Percentiles rank a stretch among this genome's conserved stretches.
Evolutionary conservation across 768 basidiomycete species (phyloP).

Genomic region (Antrodiella citrinella): DNA sequence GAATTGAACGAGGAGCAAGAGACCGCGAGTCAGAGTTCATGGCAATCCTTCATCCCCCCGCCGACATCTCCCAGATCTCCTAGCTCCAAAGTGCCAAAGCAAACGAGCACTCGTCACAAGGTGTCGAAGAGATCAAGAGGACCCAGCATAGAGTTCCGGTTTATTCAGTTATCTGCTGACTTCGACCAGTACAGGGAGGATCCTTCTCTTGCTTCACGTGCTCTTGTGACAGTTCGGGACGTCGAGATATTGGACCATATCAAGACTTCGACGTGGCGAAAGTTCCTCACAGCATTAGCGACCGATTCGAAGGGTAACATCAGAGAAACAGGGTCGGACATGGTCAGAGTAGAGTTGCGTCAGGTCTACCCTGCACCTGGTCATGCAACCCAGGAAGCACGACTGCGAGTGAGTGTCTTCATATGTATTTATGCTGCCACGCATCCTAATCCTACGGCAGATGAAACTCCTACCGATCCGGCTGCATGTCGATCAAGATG

Average conservation of each 20-base stretch:
- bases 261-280: slow-evolving; percentile 97
- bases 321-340: slow-evolving; percentile 85
- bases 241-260: slow-evolving; percentile 94
- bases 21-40: slow-evolving; percentile 73
- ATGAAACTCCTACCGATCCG: slow-evolving; percentile 79
- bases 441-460: slow-evolving; percentile 2
- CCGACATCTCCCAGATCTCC: slow-evolving; percentile 33
- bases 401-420: slow-evolving; percentile 54
- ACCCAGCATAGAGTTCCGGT: slow-evolving; percentile 76
- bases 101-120: slow-evolving; percentile 7
- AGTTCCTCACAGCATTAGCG: slow-evolving; percentile 83
- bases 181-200: slow-evolving; percentile 56
- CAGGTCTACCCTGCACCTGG: slow-evolving; percentile 66
- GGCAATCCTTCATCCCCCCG: slow-evolving; percentile 71
- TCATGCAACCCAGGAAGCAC: slow-evolving; percentile 63
- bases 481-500: slow-evolving; percentile 96
- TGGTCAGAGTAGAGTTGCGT: slow-evolving; percentile 82
- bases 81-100: slow-evolving; percentile 6
- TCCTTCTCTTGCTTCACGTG: slow-evolving; percentile 52
- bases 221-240: slow-evolving; percentile 59
- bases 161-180: slow-evolving; percentile 58
- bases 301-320: slow-evolving; percentile 83
- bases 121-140: slow-evolving; percentile 64
- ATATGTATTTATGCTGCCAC: background rate
- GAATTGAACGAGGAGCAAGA: slow-evolving; percentile 76